Evolutionary conservation across 1,284 basidiomycete species (phyloP), one percentile per base, ranked within the genome.

Genomic region (Gymnopus androsaceus): DNA sequence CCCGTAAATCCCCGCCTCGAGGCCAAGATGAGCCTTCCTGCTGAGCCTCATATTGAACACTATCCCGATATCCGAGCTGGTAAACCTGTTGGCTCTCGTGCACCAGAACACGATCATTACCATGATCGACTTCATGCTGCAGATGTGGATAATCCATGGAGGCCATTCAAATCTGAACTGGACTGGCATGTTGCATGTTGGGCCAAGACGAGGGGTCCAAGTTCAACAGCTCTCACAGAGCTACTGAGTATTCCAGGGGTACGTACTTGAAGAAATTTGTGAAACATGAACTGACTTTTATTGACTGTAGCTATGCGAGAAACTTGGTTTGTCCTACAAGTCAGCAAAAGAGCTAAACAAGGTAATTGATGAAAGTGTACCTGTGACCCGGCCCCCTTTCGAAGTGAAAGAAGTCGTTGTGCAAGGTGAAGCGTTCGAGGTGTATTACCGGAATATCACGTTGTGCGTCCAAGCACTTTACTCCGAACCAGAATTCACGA

Each of bases 131-230:
- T n/a, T n/a, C n/a, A n/a, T n/a, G n/a, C n/a, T n/a, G n/a, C n/a
- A n/a, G n/a, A n/a, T n/a, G n/a, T n/a, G 8, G 34, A 44, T 1
- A 66, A 67, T 55, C 53, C 50, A 3, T 69, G 55, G n/a, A 59
- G 58, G 11, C 67, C 67, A 0, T 69, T 69, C 58, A 28, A 55
- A 3, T 69, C 64, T 8, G 51, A 63, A 31, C 25, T 66, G 48
- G 71, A 73, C 14, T 74, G 69, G 71, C 68, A 71, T 30, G 54
- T 73, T 25, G 71, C 67, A 1, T 40, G 47, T 1, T 74, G 71
- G 71, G 69, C 70, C 9, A 72, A 72, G 51, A 51, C 67, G 8
- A 63, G 62, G 19, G 67, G 70, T 0, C 61, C 65, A 2, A 60
- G 67, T 7, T 69, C 68, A 5, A 70, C 65, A 3, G 71, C 68